phyloP scores from a whole-genome alignment of 2,329 filamentous ascomycete species.

The Hirsutella minnesotensis region DNA sequence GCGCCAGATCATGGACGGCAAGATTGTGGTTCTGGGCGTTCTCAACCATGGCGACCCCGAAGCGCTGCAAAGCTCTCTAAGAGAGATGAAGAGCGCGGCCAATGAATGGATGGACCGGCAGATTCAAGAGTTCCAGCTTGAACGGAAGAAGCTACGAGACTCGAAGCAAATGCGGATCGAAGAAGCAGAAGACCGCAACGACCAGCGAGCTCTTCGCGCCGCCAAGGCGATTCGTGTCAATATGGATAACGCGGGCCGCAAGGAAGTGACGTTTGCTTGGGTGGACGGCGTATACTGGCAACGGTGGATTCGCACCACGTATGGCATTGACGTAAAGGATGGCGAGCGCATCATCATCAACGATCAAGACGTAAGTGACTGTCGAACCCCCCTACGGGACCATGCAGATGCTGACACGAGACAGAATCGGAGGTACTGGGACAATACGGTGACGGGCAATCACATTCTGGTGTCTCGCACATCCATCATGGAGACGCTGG shows the following conservation, averaged over 20 bases:
- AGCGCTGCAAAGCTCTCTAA: conserved; percentile 64
- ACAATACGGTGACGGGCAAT: conserved; percentile 78
- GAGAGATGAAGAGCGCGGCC: conserved; percentile 90
- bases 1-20: conserved; percentile 87
- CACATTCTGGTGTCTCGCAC: conserved; percentile 81
- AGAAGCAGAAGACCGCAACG: conserved; percentile 86
- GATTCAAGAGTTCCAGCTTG: conserved; percentile 79
- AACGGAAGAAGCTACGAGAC: conserved; percentile 85
- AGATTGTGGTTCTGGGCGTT: conserved; percentile 87
- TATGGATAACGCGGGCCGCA: conserved; percentile 76
- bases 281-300: conserved; percentile 97
- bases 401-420: neutral
- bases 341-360: conserved; percentile 94
- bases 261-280: conserved; percentile 92
- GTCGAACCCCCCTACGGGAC: neutral
- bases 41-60: conserved; percentile 70
- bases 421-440: conserved; percentile 90
- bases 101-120: conserved; percentile 98
- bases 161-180: conserved; percentile 92
- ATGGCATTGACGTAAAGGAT: conserved; percentile 76
- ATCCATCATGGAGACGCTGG: conserved; percentile 78
- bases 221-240: conserved; percentile 89
- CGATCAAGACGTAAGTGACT: conserved; percentile 75
- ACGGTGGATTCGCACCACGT: conserved; percentile 89
- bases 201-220: conserved; percentile 72